phyloP scores from a whole-genome alignment of 2,329 filamentous ascomycete species.

The Trichoderma asperellum region DNA sequence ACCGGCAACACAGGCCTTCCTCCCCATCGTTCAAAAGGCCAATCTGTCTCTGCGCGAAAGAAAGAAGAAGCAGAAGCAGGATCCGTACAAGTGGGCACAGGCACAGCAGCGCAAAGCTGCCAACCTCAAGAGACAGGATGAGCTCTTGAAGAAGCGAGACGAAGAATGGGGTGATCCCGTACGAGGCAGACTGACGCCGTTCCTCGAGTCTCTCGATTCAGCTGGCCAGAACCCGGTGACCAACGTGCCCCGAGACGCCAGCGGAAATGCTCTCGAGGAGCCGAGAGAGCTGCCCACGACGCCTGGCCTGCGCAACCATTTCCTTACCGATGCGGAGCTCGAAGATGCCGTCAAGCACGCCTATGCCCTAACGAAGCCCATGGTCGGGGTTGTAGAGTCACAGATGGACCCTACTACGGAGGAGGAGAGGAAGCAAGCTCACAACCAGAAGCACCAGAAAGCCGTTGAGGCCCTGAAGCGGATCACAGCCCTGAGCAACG shows the following conservation, averaged over 20 bases:
- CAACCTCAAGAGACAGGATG: conserved; percentile 75
- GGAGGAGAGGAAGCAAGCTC: conserved; percentile 45
- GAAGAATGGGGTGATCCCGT: conserved; percentile 75
- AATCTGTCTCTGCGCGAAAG: conserved; percentile 65
- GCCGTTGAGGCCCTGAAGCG: conserved; percentile 76
- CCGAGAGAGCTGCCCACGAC: conserved; percentile 52
- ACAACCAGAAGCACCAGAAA: conserved; percentile 63
- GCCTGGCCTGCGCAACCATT: conserved; percentile 71
- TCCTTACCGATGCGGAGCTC: conserved; percentile 70
- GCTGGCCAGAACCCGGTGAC: conserved; percentile 54
- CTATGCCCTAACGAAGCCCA: conserved; percentile 66
- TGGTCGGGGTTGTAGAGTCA: conserved; percentile 43
- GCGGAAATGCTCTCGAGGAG: conserved; percentile 47
- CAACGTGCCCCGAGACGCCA: conserved; percentile 44
- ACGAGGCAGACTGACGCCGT: conserved; percentile 77
- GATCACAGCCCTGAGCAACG: conserved; percentile 78
- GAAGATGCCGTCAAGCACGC: conserved; percentile 68
- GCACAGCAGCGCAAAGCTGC: conserved; percentile 81
- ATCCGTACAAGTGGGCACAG: conserved; percentile 83
- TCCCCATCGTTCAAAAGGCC: conserved; percentile 67
- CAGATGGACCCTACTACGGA: conserved; percentile 49
- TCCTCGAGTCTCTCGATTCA: conserved; percentile 78
- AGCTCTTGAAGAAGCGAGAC: conserved; percentile 67
- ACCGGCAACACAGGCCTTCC: conserved; percentile 52
- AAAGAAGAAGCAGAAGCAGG: conserved; percentile 68